These are phyloP conservation scores for Rutstroemia sp. DNA, from an alignment of 2,329 filamentous ascomycete genomes.

Conservation along the genomic window DNA sequence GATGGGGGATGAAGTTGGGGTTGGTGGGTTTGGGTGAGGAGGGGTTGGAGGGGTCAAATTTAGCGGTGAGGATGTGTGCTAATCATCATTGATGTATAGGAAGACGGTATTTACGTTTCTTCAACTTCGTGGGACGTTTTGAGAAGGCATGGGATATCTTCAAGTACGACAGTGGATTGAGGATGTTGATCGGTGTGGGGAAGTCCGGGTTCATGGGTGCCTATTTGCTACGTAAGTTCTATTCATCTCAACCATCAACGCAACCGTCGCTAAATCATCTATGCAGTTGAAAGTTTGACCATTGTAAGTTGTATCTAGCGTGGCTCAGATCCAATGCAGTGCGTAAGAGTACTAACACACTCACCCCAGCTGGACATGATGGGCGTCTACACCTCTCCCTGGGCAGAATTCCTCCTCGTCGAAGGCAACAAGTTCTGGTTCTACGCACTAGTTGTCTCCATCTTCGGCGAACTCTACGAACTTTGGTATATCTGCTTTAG, in stretches of 20 bases:
- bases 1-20: neutral
- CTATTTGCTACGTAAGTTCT: constrained; percentile 45
- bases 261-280: neutral
- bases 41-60: too few species aligned
- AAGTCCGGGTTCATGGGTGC: constrained; percentile 55
- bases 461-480: constrained; percentile 30
- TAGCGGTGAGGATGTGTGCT: neutral
- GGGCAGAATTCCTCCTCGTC: constrained; percentile 40
- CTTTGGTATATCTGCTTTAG: neutral
- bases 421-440: constrained; percentile 68
- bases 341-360: neutral
- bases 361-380: constrained; percentile 38
- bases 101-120: constrained; percentile 59
- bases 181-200: constrained; percentile 45
- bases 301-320: constrained; percentile 41
- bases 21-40: neutral
- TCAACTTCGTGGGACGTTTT: constrained; percentile 60
- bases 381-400: constrained; percentile 37
- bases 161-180: constrained; percentile 24
- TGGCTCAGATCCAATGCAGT: neutral
- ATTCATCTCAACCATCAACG: neutral
- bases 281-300: constrained; percentile 50
- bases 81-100: constrained; percentile 26
- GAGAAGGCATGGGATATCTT: constrained; percentile 40
- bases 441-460: constrained; percentile 40